Evolutionary conservation across 2,329 filamentous ascomycete genomes (phyloP), one percentile per base, ranked within the genome.

Genomic region (Fusarium chaquense): DNA sequence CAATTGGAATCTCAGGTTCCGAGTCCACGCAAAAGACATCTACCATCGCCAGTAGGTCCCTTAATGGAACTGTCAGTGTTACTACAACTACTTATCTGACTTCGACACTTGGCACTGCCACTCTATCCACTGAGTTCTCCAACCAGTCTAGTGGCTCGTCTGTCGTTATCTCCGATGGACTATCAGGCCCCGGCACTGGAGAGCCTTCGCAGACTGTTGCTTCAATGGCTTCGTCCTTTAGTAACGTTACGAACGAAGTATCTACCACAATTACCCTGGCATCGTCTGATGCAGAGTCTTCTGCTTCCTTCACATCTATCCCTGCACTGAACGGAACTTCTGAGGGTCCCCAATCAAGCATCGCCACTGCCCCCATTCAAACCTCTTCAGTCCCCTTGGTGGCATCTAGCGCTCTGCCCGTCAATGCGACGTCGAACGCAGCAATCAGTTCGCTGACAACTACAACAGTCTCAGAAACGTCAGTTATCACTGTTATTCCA

Each of bases 401-500:
- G 22, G 50, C 24, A 33, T 64, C 72, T 16, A 65, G 51, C 11
- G 41, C 51, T n/a, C 43, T 65, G 30, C 62, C 59, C 15, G 24
- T 28, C 40, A 69, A 59, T 24, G 41, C 45, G 6, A 70, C 55
- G 7, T 61, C 58, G 18, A 38, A 22, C 20, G 40, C n/a, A 38
- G 36, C 28, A 33, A 47, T 22, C 20, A 32, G 13, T 13, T 62
- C 55, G 2, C 43, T 58, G 4, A 60, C 52, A 6, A 49, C 70
- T 30, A 44, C 60, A 33, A 73, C 69, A 20, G 18, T 58, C 9
- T 60, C 59, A 28, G 53, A 64, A 13, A 61, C 58, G 3, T 71
- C 66, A 10, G 20, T 71, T 22, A 49, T 72, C 10, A 74, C 72
- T 13, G 49, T 72, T 12, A 61, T 58, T 13, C 64, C 72, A 6